phyloP scores from a whole-genome alignment of 2,329 filamentous ascomycete species.

The Fusarium foetens region DNA sequence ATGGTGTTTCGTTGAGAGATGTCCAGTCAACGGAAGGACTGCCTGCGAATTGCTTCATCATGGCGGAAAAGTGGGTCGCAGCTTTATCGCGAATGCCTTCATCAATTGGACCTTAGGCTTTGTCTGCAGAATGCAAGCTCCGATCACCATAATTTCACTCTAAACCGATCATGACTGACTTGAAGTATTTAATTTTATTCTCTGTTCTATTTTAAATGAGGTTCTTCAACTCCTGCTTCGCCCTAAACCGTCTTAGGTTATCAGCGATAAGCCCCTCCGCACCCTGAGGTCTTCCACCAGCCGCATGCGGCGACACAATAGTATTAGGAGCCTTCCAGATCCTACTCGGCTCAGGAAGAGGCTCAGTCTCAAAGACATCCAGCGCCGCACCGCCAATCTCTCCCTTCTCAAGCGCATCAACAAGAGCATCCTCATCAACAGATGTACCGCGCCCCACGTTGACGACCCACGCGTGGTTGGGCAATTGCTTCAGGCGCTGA shows the following conservation, averaged over 20 bases:
- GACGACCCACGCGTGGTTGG: conserved; percentile 66
- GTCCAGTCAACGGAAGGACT: rapidly evolving
- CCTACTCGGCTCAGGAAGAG: conserved; percentile 54
- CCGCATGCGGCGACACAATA: conserved; percentile 67
- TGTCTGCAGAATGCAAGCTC: too few species aligned
- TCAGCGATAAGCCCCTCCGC: conserved; percentile 68
- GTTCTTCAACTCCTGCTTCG: conserved; percentile 70
- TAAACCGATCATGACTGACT: not conserved
- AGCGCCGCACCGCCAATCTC: conserved; percentile 60
- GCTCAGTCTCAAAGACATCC: conserved; percentile 61
- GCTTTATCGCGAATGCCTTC: not conserved
- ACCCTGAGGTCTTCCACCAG: conserved; percentile 69
- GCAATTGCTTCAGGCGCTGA: conserved; percentile 63
- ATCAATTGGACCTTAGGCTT: not conserved
- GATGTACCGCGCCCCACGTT: conserved; percentile 63
- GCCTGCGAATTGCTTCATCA: rapidly evolving
- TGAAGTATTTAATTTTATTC: not conserved
- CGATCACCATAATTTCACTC: rapidly evolving
- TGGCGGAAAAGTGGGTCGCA: not conserved
- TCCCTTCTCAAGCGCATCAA: conserved; percentile 55
- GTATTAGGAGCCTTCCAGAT: conserved; percentile 64
- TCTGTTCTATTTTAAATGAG: conserved; percentile 32
- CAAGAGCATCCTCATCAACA: conserved; percentile 61
- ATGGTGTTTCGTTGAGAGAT: rapidly evolving
- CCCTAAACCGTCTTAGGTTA: conserved; percentile 69